Base-by-base conservation (phyloP, 2,329 filamentous ascomycete genomes). In the Chaetomiaceae sp. region DNA sequence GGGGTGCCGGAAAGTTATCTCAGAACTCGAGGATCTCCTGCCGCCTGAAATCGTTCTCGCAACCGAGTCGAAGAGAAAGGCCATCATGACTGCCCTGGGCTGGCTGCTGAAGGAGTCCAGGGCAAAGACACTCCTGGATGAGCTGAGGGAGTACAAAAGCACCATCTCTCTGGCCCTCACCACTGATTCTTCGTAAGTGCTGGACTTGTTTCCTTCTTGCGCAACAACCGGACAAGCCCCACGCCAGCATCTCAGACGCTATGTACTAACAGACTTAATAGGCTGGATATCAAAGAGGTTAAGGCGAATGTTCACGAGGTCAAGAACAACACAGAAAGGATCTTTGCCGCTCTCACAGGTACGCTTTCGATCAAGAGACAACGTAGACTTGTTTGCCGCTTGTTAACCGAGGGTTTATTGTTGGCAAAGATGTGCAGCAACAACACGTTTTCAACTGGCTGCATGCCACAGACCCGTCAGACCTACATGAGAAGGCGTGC, bases 111-210 rank as follows among this genome's bases (percentile, higher is more conserved):
- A 57, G 14, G 37, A 39, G 20, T 49, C 43, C 11, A 29, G 33
- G 5, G 59, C 55, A 2, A 54, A 33, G 3, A 5, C 25, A 1
- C 29, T 58, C 11, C 14, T 61, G 7, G 42, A 50, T 6, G 44
- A 50, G 25, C 39, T 61, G 2, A 29, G 25, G 15, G 31, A 48
- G 5, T 50, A 58, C 54, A 61, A 61, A 20, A 31, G 23, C 3
- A 59, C 55, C 4, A 52, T 61, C 14, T 17, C 17, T 1, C 14
- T 58, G 22, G 59, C 59, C 5, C 45, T 59, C 6, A 51, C 47
- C 3, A 44, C 52, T 15, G 46, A 54, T 2, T 31, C 55, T 6
- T 8, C 23, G 56, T 57, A 47, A 44, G 48, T 51, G 14, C 3
- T 17, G 17, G 33, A 17, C 12, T 15, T 12, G 27, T 31, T 3